Evolutionary conservation across 1,139 yeast species (phyloP).

Genomic region (Hemisphaericaspora xylofermentans): DNA sequence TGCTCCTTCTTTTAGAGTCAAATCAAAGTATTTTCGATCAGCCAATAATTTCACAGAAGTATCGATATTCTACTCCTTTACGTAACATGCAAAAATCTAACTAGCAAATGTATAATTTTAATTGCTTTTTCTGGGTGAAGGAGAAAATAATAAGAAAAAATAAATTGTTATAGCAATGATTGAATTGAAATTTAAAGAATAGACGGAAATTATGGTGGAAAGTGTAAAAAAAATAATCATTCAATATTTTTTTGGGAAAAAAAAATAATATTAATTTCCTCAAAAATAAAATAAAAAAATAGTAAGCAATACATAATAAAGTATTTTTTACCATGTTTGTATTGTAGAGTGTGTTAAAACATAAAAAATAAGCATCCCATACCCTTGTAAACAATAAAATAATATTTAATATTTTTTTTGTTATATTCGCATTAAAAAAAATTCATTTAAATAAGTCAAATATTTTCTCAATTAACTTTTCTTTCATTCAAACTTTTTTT

Average conservation of each 20-base stretch:
- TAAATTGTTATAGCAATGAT: not conserved
- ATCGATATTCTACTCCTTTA: not conserved
- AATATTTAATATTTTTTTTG: not conserved
- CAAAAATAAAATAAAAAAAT: not conserved
- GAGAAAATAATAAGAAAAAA: not conserved
- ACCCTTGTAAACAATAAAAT: slow-evolving; percentile 1
- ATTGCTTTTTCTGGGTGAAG: not conserved
- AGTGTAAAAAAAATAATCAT: not conserved
- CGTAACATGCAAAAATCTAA: slow-evolving; percentile 1
- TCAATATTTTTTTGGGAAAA: not conserved
- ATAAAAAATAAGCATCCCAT: not conserved
- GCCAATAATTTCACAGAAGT: not conserved
- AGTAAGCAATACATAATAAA: not conserved
- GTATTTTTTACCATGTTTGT: not conserved
- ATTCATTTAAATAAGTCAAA: slow-evolving; percentile 7
- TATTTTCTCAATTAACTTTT: slow-evolving; percentile 5
- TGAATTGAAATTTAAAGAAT: not conserved
- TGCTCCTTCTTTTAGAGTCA: no score
- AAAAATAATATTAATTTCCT: not conserved
- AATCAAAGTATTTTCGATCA: not conserved
- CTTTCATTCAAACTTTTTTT: slow-evolving; percentile 1
- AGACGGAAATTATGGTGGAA: not conserved
- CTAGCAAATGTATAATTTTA: not conserved
- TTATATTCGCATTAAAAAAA: slow-evolving; percentile 1
- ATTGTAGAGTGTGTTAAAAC: slow-evolving; percentile 2